phyloP scores from a whole-genome alignment of 805 yeast genomes.

The Isabelozyma pseudorhagii region DNA sequence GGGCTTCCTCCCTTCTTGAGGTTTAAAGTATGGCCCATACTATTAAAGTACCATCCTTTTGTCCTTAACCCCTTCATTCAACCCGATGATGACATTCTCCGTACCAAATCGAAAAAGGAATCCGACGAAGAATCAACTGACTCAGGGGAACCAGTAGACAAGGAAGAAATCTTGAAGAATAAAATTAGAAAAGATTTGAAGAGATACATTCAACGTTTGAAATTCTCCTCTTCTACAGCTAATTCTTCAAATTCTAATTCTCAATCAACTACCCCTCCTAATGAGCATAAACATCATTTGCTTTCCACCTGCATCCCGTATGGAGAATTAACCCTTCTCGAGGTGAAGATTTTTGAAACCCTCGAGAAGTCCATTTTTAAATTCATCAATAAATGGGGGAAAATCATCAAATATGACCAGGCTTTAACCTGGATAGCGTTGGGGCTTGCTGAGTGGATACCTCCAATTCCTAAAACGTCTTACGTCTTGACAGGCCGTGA shows the following conservation, averaged over 20 bases:
- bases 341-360: constrained; percentile 50
- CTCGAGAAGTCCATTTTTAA: constrained; percentile 59
- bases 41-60: constrained; percentile 80
- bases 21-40: constrained; percentile 78
- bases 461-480: constrained; percentile 54
- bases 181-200: constrained; percentile 55
- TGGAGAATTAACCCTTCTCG: constrained; percentile 35
- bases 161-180: constrained; percentile 19
- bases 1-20: constrained; percentile 86
- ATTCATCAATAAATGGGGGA: constrained; percentile 78
- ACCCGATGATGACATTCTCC: constrained; percentile 46
- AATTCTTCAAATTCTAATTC: background rate
- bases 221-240: constrained; percentile 15
- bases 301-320: background rate
- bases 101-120: constrained; percentile 6
- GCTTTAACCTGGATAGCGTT: constrained; percentile 87
- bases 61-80: constrained; percentile 71
- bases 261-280: background rate
- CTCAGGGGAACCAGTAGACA: constrained; percentile 2
- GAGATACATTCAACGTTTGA: constrained; percentile 54
- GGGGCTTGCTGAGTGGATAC: constrained; percentile 86
- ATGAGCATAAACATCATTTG: background rate
- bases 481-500: constrained; percentile 58
- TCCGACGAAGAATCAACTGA: constrained; percentile 10
- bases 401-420: constrained; percentile 69